Evolutionary conservation across 148 eudicot genomes (phyloP).

Genomic region (Vaccinium corymbosum): DNA sequence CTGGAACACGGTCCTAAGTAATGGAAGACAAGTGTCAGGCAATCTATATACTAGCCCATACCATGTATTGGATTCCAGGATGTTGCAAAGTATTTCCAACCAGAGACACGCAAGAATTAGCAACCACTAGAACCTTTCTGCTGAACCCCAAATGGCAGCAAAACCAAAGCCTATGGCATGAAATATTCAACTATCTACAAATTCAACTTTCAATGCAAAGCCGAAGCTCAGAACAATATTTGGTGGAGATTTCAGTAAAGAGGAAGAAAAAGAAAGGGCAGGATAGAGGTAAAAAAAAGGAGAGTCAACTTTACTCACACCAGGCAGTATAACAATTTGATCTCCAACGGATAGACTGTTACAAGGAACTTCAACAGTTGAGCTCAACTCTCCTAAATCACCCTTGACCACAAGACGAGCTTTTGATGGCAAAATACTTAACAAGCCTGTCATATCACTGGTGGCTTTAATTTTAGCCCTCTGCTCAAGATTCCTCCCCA

Average conservation of each 20-base stretch:
- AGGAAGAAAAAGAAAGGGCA: not conserved
- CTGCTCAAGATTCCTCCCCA: constrained; percentile 98
- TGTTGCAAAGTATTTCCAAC: not conserved
- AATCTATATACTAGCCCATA: not conserved
- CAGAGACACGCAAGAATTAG: not conserved
- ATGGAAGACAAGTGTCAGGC: constrained; percentile 14
- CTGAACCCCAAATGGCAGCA: not conserved
- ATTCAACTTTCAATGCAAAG: constrained; percentile 9
- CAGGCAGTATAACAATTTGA: constrained; percentile 86
- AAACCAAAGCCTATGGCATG: not conserved
- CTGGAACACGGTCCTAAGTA: constrained; percentile 90
- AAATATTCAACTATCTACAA: constrained; percentile 10
- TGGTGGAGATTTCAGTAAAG: not conserved
- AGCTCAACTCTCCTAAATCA: constrained; percentile 44
- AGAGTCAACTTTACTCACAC: constrained; percentile 52
- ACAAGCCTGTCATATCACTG: constrained; percentile 91
- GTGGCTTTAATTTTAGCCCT: constrained; percentile 96
- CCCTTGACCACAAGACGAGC: constrained; percentile 80
- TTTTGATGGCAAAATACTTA: constrained; percentile 80
- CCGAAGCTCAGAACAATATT: not conserved
- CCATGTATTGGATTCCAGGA: not conserved
- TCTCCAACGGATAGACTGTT: constrained; percentile 85
- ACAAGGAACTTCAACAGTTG: constrained; percentile 88
- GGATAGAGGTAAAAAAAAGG: not conserved
- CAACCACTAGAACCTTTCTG: constrained; percentile 1